A percentile compares a stretch with the other conserved stretches of the same genome.
Evolutionary conservation across 2,329 filamentous ascomycete genomes (phyloP).

Genomic region (Amylocarpus encephaloides): DNA sequence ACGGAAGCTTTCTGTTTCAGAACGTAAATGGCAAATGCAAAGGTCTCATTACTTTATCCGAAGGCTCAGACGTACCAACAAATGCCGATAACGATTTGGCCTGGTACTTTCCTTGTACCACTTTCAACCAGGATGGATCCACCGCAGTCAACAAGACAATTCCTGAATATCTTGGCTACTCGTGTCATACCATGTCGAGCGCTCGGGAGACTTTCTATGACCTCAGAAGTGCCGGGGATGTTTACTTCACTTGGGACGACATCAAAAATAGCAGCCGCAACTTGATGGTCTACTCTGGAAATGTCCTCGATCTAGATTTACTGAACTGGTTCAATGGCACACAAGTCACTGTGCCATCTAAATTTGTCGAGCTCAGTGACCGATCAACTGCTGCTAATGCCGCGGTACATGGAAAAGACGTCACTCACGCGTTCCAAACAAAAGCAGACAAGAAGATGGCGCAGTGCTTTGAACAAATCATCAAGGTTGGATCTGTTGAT

Average conservation of each 20-base stretch:
- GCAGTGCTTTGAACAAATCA: conserved; percentile 84
- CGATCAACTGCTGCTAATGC: conserved; percentile 53
- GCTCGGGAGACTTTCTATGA: conserved; percentile 72
- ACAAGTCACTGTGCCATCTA: conserved; percentile 67
- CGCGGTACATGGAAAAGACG: conserved; percentile 73
- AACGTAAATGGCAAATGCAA: conserved; percentile 98
- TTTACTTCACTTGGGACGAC: conserved; percentile 95
- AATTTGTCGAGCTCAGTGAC: conserved; percentile 74
- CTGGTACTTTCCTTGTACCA: conserved; percentile 94
- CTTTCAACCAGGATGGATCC: conserved; percentile 92
- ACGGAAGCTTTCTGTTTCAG: conserved; percentile 96
- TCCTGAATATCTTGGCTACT: conserved; percentile 75
- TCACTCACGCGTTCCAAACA: conserved; percentile 81
- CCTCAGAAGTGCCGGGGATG: conserved; percentile 67
- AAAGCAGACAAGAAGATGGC: conserved; percentile 73
- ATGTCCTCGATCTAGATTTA: conserved; percentile 83
- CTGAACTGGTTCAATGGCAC: conserved; percentile 82
- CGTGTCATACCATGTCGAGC: conserved; percentile 71
- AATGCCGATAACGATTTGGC: conserved; percentile 68
- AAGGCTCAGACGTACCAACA: conserved; percentile 71
- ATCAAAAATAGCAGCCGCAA: conserved; percentile 84
- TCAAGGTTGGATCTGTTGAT: conserved; percentile 93
- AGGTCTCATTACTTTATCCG: conserved; percentile 68
- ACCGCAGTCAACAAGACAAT: conserved; percentile 65
- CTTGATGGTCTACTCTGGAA: conserved; percentile 88